Base-by-base conservation (phyloP, 1,284 basidiomycete species). In the Microbotryum lychnidis-dioicae region DNA sequence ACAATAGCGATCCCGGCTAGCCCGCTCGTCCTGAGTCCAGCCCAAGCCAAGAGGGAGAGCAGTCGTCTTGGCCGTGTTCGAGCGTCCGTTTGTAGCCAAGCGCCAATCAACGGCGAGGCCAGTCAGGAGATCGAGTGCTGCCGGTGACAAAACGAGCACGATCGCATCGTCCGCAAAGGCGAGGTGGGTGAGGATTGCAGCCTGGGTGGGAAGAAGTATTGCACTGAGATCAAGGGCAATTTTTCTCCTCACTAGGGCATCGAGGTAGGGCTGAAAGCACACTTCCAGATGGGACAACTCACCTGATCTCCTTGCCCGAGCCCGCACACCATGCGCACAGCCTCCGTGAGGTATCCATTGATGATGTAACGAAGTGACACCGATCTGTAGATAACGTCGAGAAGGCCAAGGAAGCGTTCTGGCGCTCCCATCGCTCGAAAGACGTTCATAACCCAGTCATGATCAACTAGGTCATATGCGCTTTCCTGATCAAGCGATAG, bases 161-260 rank as follows among this genome's bases (percentile, higher is more conserved):
- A 27, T 51, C 21, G 56, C 37, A 27, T 57, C 56, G 33, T 57
- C 56, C 14, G 49, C 56, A 23, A 57, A 57, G 18, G 56, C 56
- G 33, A 50, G 21, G 9, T n/a, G 25, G 5, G 56, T 51, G 33
- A 51, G 14, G 10, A 51, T 44, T 9, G 33, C 29, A 10, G 20
- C 12, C 20, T 23, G 49, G 21, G 21, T 42, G 14, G 37, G 37
- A 42, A 42, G 37, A 42, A 42, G 12, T 12, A 42, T 14, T 42
- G 37, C 37, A 42, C 37, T 42, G 14, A 42, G 37, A 42, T 42
- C 37, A 42, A 42, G 16, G 37, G 4, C 31, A 42, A 57, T 57
- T 6, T 18, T 4, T 4, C 56, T 33, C 9, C 31, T 33, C 20
- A 50, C 16, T 18, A 57, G 33, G 18, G 49, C n/a, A 14, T 57